Conservation (phyloP, 2,329 filamentous ascomycete genomes). For the Talaromyces albobiverticillius region DNA sequence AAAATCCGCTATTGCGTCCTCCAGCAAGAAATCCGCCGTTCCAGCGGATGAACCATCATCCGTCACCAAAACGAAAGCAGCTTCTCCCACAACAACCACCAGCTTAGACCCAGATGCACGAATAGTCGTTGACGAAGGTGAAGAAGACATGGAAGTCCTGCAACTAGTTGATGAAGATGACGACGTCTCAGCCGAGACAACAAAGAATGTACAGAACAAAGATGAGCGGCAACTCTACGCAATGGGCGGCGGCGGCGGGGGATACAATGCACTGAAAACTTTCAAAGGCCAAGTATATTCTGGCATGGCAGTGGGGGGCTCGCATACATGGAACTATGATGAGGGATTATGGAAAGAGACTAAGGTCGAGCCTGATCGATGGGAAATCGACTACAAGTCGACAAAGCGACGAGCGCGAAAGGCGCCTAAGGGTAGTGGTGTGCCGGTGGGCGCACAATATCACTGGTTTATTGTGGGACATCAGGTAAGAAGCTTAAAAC, state of each 20-base stretch:
- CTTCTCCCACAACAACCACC: background rate
- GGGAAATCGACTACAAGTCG: constrained; percentile 31
- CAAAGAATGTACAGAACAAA: background rate
- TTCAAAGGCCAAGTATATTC: constrained; percentile 35
- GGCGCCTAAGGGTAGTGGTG: constrained; percentile 33
- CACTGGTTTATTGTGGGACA: constrained; percentile 35
- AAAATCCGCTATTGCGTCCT: background rate
- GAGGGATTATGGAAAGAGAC: constrained; percentile 35
- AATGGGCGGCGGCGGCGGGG: constrained; percentile 16
- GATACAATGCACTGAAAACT: constrained; percentile 33
- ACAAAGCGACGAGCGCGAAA: constrained; percentile 30
- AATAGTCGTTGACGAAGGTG: background rate
- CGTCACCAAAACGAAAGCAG: background rate
- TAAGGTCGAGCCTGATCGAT: constrained; percentile 34
- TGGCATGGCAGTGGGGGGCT: constrained; percentile 36
- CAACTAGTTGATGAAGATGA: background rate
- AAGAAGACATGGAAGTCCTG: constrained; percentile 8
- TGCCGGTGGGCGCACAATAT: constrained; percentile 33
- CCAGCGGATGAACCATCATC: background rate
- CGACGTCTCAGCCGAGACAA: background rate
- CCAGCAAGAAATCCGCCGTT: background rate
- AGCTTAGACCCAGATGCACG: background rate
- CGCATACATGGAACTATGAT: constrained; percentile 37
- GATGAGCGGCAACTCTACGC: background rate
- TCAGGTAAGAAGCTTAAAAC: constrained; percentile 23